These are phyloP conservation scores for Colletotrichum tanaceti DNA, from an alignment of 2,329 filamentous ascomycete genomes.

Conservation along the genomic window DNA sequence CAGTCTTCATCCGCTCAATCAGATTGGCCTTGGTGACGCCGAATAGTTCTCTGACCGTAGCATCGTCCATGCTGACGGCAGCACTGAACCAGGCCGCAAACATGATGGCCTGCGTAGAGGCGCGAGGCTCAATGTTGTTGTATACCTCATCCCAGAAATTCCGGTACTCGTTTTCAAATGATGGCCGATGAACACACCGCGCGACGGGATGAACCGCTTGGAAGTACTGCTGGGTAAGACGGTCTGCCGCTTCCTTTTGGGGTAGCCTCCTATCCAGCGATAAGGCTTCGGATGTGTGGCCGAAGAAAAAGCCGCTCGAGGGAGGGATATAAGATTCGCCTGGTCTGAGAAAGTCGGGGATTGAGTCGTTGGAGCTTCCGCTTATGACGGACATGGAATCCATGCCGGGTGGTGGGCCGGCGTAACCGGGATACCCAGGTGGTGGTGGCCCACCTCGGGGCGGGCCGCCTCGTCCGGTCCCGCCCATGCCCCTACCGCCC, in stretches of 20 bases:
- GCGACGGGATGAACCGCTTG: slow-evolving; percentile 75
- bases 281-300: slow-evolving; percentile 59
- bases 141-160: slow-evolving; percentile 73
- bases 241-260: slow-evolving; percentile 66
- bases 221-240: slow-evolving; percentile 75
- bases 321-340: slow-evolving; percentile 75
- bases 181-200: slow-evolving; percentile 74
- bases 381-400: slow-evolving; percentile 43
- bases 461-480: slow-evolving; percentile 38
- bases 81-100: slow-evolving; percentile 78
- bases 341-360: slow-evolving; percentile 70
- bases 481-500: slow-evolving; percentile 35
- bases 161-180: slow-evolving; percentile 73
- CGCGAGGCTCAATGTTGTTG: slow-evolving; percentile 69
- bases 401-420: slow-evolving; percentile 41
- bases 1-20: slow-evolving; percentile 72
- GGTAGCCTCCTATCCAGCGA: slow-evolving; percentile 72
- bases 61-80: slow-evolving; percentile 72
- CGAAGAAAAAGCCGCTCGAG: slow-evolving; percentile 75
- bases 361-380: slow-evolving; percentile 45
- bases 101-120: slow-evolving; percentile 74
- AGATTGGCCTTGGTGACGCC: slow-evolving; percentile 66
- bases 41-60: slow-evolving; percentile 62
- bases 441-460: slow-evolving; percentile 41
- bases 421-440: slow-evolving; percentile 36